Base-by-base conservation (phyloP, 2,329 filamentous ascomycete genomes). In the Phialophora expanda region DNA sequence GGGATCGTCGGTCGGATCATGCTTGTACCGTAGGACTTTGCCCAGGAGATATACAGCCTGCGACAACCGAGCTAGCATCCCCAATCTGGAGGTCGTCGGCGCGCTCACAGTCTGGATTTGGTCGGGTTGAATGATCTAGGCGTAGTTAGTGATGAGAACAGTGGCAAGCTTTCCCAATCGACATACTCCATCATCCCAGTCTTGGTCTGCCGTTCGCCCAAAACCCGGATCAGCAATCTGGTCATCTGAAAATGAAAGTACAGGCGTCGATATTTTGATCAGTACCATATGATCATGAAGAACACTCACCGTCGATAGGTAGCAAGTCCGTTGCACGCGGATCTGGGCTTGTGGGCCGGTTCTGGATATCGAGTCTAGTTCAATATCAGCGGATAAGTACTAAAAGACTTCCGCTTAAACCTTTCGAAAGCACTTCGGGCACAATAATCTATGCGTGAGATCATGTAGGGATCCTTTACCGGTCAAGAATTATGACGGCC, bases 401-500 rank as follows among this genome's bases (percentile, higher is more conserved):
- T 17, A 5, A 38, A 14, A 12, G 9, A 56, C 20, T 28, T 34
- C 32, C 32, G 32, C 32, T 34, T 34, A 1, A 9, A 34, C 2
- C 32, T 14, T 22, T 54, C 5, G 14, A 54, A 54, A 4, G 12
- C n/a, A n/a, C 22, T 22, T 14, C 26, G n/a, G 26, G 26, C 50
- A 54, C 14, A 12, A 2, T 22, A 54, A 54, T 22, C 14, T 12
- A 54, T 17, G 26, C 20, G 14, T 2, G 26, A 24, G 5, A 5
- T 54, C 22, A 12, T 1, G 30, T 24, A 30, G 50, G n/a, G 14
- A 12, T 56, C 30, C 6, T 56, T 56, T 34, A 54, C 46, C 61
- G 61, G 56, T 71, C 70, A 20, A 75, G 55, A 28, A 74, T 73
- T 1, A 75, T 34, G 51, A 75, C 63, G 26, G 72, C 71, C 72